Base-by-base conservation (phyloP, 768 basidiomycete species). In the Tylopilus sp. region DNA sequence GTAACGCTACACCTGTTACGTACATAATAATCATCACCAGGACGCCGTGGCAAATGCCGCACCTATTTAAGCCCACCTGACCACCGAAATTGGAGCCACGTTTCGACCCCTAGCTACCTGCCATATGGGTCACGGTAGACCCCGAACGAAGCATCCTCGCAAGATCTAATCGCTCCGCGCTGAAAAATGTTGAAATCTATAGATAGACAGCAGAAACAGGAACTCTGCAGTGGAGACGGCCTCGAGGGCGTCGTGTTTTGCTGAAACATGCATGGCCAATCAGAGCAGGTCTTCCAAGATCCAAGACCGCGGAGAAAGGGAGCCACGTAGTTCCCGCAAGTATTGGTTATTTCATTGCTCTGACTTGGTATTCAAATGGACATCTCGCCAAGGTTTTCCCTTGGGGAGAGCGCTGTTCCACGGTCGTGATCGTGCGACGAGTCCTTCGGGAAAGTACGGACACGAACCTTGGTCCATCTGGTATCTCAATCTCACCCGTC, bases 401-500 rank as follows among this genome's bases (percentile, higher is more conserved):
- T 52, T 60, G 25, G 67, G 57, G 47, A 65, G 56, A 24, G 65
- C 36, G 48, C 75, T 76, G 53, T 54, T 54, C 55, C 48, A 62
- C 43, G 52, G 52, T 48, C 21, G 50, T 53, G 12, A 47, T 43
- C 30, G 51, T 55, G 45, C 53, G 22, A 38, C 48, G 21, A 19
- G 16, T 41, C 41, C 11, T 29, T 53, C 52, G 54, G 52, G n/a
- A 51, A 42, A 21, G 40, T 37, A 49, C 42, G 46, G 53, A 48
- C 21, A 67, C 77, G 53, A 52, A 80, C 83, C 72, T 75, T 31
- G 70, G 56, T 37, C 69, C 62, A 30, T 69, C 45, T 38, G 80
- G 80, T 36, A 85, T 64, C 55, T 78, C 74, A 6, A 88, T 75
- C 61, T 79, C 76, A 12, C 76, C 76, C 6, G 76, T 78, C 51